Conservation (phyloP, 345 rosid genomes). For the Bruguiera parviflora region DNA sequence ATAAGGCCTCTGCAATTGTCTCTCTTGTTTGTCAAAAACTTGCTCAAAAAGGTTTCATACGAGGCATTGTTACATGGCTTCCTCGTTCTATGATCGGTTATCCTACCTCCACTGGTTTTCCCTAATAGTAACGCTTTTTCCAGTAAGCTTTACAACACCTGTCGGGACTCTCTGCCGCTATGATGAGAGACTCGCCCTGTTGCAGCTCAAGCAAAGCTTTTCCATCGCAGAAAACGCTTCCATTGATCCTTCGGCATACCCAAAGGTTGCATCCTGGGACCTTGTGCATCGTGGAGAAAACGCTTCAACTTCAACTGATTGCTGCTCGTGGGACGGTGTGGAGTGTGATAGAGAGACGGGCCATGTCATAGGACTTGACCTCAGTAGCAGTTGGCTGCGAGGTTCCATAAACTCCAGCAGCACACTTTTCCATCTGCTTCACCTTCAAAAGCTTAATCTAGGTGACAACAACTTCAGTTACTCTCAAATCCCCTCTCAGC, state of each 20-base stretch:
- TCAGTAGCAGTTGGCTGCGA: background rate
- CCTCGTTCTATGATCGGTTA: background rate
- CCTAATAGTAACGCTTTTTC: background rate
- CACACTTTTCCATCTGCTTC: too few species aligned
- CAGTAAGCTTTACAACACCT: background rate
- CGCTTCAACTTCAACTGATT: background rate
- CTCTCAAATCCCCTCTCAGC: too few species aligned
- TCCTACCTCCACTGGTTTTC: background rate
- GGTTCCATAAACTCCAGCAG: too few species aligned
- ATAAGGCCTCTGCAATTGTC: too few species aligned
- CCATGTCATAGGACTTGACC: slow-evolving; percentile 12
- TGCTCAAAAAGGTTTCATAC: too few species aligned
- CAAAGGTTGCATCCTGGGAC: slow-evolving; percentile 2
- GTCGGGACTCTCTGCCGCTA: background rate
- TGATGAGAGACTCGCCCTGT: slow-evolving; percentile 2
- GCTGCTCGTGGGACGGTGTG: slow-evolving; percentile 23
- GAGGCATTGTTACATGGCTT: background rate
- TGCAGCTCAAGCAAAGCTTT: slow-evolving; percentile 13
- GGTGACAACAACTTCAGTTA: too few species aligned
- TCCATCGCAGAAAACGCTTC: background rate
- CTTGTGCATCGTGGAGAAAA: background rate
- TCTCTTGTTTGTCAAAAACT: background rate
- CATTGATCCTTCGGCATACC: background rate
- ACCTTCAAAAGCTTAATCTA: too few species aligned
- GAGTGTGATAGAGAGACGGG: background rate